Evolutionary conservation across 352 stramenopile genomes (phyloP), one percentile per base, ranked within the genome.

Genomic region (Phytopythium aichiense): DNA sequence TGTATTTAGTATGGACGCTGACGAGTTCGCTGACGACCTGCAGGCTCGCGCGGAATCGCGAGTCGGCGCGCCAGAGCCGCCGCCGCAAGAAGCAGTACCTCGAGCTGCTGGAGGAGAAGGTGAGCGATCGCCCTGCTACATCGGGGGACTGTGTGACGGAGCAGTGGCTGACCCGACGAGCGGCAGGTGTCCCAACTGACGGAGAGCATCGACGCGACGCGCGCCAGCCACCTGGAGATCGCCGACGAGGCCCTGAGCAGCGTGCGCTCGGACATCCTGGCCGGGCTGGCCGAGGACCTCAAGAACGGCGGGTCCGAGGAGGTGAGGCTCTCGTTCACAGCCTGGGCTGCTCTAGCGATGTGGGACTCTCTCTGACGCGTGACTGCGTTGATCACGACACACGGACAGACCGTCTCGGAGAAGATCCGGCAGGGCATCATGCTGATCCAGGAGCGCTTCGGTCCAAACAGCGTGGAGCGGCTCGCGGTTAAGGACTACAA

Each of bases 41-140:
- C n/a, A 85, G 81, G 52, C 66, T 95, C 18, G 87, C 86, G 45
- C 76, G 87, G 52, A 96, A 96, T 68, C 82, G 87, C n/a, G 87
- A 96, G 70, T 96, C 87, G 4, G 87, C 87, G 7, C 84, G 87
- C 38, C 87, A 96, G 68, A 96, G 87, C 63, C 87, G 87, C 18
- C 85, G 87, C 51, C 85, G 87, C 37, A 96, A 96, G 79, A 96
- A 96, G 56, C 87, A 96, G 66, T 96, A 96, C 54, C 56, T 96
- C 35, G 87, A 96, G 68, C 66, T 96, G 25, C 65, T 96, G 8
- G 87, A 96, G 71, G 87, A 94, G 54, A 96, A 96, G 72, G 84
- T 89, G 16, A 0, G 65, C 61, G 15, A n/a, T 0, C 3, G 15
- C 2, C 1, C 11, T 2, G 22, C 12, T 22, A 11, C 43, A 30